These are phyloP conservation scores for Cairneyella variabilis DNA, from an alignment of 495 filamentous ascomycete species.

Conservation along the genomic window DNA sequence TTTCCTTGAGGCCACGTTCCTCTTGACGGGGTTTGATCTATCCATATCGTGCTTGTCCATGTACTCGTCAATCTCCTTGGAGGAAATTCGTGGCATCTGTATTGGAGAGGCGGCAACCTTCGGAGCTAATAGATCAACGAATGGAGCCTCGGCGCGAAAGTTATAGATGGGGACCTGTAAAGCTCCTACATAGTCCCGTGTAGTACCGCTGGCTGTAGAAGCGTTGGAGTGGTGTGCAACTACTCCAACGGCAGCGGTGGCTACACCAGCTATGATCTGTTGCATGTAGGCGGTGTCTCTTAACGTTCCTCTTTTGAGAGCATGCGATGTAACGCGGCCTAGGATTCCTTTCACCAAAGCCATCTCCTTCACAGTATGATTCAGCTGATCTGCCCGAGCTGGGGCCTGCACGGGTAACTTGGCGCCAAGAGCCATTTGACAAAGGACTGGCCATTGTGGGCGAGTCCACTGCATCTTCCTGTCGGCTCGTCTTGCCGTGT, in stretches of 20 bases:
- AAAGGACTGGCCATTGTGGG: neutral
- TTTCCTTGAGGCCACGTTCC: neutral
- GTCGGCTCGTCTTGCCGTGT: neutral
- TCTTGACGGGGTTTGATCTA: neutral
- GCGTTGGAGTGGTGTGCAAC: neutral
- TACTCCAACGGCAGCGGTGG: neutral
- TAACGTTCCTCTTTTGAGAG: neutral
- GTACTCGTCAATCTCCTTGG: neutral
- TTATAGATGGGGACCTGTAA: neutral
- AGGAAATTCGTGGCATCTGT: neutral
- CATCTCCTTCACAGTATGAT: neutral
- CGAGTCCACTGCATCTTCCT: neutral
- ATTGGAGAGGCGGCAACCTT: neutral
- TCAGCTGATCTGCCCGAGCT: neutral
- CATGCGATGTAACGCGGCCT: neutral
- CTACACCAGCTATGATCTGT: neutral
- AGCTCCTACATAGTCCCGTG: constrained; percentile 1
- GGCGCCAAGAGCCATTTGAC: neutral
- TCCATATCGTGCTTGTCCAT: neutral
- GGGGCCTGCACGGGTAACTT: neutral
- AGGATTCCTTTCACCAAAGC: neutral
- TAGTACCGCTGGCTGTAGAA: neutral
- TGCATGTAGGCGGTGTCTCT: neutral
- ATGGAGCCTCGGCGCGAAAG: neutral
- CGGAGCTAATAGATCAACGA: neutral